Percentiles rank a stretch among this genome's conserved stretches.
Evolutionary conservation across 352 stramenopile genomes (phyloP).

Genomic region (Phytophthora quininea): DNA sequence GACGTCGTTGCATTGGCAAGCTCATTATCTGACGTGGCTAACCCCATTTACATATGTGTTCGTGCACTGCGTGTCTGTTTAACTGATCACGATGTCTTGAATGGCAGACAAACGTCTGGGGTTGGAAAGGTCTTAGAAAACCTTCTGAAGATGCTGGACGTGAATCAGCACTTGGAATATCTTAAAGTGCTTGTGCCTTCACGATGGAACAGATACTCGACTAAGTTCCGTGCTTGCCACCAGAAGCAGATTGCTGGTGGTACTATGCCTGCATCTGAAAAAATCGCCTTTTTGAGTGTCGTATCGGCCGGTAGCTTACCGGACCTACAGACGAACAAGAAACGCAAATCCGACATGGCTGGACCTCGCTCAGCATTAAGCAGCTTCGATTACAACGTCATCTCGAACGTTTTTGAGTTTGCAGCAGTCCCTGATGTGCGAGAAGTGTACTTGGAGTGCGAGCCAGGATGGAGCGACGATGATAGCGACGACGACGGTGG

Average conservation of each 20-base stretch:
- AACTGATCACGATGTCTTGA: not conserved
- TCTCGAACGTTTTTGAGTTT: constrained; percentile 14
- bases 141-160: not conserved
- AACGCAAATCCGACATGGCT: not conserved
- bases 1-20: not conserved
- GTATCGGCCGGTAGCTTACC: not conserved
- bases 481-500: not conserved
- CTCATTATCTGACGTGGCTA: not conserved
- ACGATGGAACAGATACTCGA: not conserved
- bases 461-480: not conserved
- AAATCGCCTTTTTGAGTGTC: constrained; percentile 15
- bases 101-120: not conserved
- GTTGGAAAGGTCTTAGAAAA: not conserved
- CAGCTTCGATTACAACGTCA: not conserved
- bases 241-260: not conserved
- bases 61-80: not conserved
- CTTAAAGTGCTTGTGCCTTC: constrained; percentile 12
- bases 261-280: not conserved
- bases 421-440: constrained; percentile 6
- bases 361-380: not conserved
- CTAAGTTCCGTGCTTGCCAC: constrained; percentile 10
- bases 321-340: not conserved
- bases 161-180: not conserved
- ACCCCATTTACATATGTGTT: not conserved
- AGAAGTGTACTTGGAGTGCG: constrained; percentile 9